Conservation (phyloP, 164 flowering plant genomes). For the Platanus orientalis region DNA sequence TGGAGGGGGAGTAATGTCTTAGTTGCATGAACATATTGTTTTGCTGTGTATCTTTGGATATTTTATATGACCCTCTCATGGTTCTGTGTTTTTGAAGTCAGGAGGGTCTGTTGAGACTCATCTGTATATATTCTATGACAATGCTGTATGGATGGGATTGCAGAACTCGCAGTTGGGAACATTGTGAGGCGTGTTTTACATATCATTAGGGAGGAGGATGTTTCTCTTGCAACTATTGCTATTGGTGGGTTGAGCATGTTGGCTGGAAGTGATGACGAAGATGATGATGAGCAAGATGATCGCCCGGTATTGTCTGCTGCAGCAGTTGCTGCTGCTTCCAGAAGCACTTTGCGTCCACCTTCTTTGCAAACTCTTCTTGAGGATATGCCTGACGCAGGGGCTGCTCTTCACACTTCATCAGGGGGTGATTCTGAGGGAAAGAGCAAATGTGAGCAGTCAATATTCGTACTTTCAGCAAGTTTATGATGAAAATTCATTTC, state of each 20-base stretch:
- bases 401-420: constrained; percentile 69
- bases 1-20: too few relatives aligned
- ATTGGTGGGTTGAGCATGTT: constrained; percentile 66
- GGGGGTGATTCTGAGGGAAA: constrained; percentile 99
- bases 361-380: constrained; percentile 94
- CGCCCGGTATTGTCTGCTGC: constrained; percentile 73
- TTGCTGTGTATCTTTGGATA: not conserved
- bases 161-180: constrained; percentile 98
- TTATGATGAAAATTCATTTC: too few relatives aligned
- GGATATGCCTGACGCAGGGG: constrained; percentile 66
- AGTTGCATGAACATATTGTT: not conserved
- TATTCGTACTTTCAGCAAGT: too few relatives aligned
- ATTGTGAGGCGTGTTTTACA: constrained; percentile 93
- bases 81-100: not conserved
- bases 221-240: constrained; percentile 74
- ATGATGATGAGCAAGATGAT: constrained; percentile 45
- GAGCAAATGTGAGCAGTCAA: constrained; percentile 78
- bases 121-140: constrained; percentile 1
- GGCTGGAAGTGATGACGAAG: constrained; percentile 84
- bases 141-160: constrained; percentile 21
- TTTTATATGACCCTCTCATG: not conserved
- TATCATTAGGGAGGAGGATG: constrained; percentile 93
- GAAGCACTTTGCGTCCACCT: constrained; percentile 87
- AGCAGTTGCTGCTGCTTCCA: constrained; percentile 87
- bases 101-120: not conserved